Conservation (phyloP, 139 green algal genomes). For the Raphidocelis subcapitata region DNA sequence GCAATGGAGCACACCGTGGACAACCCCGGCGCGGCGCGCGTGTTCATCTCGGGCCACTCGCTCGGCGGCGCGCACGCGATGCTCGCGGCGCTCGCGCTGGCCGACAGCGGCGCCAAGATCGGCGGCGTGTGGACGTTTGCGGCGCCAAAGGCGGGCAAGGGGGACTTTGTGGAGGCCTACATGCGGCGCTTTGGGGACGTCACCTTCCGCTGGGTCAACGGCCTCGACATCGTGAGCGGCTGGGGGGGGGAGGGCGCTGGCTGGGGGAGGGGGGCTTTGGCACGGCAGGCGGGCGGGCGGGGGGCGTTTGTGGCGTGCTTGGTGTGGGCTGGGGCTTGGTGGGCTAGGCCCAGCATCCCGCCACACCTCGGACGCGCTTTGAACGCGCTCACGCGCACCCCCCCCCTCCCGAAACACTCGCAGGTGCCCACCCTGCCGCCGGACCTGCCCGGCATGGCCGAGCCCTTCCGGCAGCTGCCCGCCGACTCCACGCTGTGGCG, state of each 20-base stretch:
- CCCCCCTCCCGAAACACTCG: not conserved
- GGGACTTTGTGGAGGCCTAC: conserved; percentile 1
- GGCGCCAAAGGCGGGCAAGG: conserved; percentile 16
- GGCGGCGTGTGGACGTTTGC: conserved; percentile 17
- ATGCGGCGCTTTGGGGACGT: not conserved
- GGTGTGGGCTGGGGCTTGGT: not conserved
- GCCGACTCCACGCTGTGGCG: not conserved
- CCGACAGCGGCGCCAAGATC: not conserved
- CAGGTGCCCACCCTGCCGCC: not conserved
- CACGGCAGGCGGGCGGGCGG: not conserved
- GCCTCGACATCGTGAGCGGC: conserved; percentile 12
- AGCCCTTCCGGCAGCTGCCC: conserved; percentile 5
- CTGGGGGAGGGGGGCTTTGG: not conserved
- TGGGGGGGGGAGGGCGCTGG: not conserved
- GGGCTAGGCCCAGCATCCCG: not conserved
- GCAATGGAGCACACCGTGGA: not conserved
- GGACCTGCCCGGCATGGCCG: not conserved
- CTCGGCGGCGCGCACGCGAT: conserved; percentile 13
- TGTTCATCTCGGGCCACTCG: conserved; percentile 21
- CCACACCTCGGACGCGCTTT: not conserved
- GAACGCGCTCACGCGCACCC: not conserved
- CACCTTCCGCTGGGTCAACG: conserved; percentile 20
- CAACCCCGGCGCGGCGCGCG: not conserved
- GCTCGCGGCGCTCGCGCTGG: conserved; percentile 5
- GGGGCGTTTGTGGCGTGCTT: not conserved